Evolutionary conservation across 192 early-diverging fungal genomes (phyloP).

Genomic region (Umbelopsis sp.): DNA sequence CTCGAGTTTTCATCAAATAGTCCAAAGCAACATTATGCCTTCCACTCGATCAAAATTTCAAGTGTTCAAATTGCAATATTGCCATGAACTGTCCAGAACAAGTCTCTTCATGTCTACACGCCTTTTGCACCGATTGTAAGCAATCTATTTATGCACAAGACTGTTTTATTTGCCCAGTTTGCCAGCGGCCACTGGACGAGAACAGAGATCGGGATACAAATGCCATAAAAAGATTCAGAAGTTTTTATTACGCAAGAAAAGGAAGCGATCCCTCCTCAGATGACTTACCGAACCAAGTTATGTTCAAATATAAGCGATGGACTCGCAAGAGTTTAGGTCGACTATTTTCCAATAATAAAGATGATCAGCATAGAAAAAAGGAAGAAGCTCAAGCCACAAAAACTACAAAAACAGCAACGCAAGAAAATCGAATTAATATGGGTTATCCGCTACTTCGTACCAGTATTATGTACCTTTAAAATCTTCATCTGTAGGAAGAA

Average conservation of each 20-base stretch:
- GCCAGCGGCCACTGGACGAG: background rate
- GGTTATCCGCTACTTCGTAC: too few species aligned
- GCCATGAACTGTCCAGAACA: background rate
- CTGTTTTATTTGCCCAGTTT: background rate
- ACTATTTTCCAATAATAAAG: background rate
- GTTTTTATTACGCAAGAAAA: background rate
- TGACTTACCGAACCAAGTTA: background rate
- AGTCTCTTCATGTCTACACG: background rate
- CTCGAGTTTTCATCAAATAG: background rate
- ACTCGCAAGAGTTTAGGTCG: background rate
- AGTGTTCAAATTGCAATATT: background rate
- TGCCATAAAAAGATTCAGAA: slow-evolving; percentile 6
- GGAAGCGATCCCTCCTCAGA: background rate
- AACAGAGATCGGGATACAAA: background rate
- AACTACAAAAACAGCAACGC: too few species aligned
- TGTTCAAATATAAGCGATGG: background rate
- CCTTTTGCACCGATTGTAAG: background rate
- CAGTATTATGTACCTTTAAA: too few species aligned
- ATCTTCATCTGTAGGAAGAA: too few species aligned
- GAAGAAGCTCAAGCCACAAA: background rate
- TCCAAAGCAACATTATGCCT: background rate
- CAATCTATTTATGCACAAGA: background rate
- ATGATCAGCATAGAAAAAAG: too few species aligned
- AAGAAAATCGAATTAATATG: too few species aligned
- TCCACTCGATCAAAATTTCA: background rate